A percentile compares a stretch with the other conserved stretches of the same genome.
Conservation (phyloP, 192 early-diverging fungal species). For the Mortierella claussenii region DNA sequence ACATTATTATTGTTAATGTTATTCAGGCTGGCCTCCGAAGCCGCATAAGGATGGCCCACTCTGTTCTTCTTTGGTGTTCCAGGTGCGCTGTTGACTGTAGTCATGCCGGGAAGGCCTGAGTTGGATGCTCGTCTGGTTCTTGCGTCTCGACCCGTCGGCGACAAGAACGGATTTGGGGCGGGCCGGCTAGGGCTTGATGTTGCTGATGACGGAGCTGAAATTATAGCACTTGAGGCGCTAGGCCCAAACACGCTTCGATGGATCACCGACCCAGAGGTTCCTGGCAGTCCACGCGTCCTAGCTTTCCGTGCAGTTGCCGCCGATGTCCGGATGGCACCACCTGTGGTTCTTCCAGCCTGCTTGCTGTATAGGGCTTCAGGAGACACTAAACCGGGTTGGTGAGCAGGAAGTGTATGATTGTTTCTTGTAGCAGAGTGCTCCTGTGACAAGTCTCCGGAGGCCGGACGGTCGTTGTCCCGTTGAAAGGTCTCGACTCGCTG, state of each 20-base stretch:
- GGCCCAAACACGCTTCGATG: conserved; percentile 7
- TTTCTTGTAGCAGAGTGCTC: conserved; percentile 8
- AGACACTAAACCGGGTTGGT: conserved; percentile 1
- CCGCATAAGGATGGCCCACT: not conserved
- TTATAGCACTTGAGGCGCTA: not conserved
- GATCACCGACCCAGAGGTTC: not conserved
- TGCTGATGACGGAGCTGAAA: not conserved
- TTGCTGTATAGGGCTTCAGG: not conserved
- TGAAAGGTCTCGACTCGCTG: not conserved
- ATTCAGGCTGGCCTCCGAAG: not conserved
- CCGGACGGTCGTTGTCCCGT: too few species aligned
- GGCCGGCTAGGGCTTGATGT: not conserved
- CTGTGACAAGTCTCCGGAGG: too few species aligned
- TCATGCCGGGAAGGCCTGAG: too few species aligned
- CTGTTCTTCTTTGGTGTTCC: not conserved
- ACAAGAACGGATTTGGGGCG: not conserved
- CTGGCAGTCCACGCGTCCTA: conserved; percentile 10
- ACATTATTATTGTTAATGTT: conserved; percentile 1
- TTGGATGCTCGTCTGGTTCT: too few species aligned
- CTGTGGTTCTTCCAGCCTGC: conserved; percentile 1
- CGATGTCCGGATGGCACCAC: conserved; percentile 16
- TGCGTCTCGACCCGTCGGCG: too few species aligned
- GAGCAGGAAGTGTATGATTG: not conserved
- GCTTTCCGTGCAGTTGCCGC: conserved; percentile 8
- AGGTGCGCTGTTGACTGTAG: not conserved